phyloP scores from a whole-genome alignment of 495 filamentous ascomycete genomes.

The Hapsidospora chrysogenum region DNA sequence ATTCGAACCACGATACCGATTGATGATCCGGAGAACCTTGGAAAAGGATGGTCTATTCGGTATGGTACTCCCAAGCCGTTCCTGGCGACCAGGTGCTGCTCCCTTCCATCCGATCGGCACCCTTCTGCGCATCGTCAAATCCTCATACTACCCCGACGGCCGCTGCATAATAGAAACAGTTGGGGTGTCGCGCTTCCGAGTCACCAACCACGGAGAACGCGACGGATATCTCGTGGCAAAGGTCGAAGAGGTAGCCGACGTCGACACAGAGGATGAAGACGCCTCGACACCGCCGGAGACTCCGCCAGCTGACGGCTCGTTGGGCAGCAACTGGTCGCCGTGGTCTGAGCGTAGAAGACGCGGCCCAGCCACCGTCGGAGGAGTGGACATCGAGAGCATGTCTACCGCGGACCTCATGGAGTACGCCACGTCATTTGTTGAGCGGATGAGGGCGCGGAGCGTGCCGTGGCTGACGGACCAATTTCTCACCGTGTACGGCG shows the following conservation, averaged over 20 bases:
- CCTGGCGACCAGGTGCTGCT: conserved; percentile 4
- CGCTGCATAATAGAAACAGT: conserved; percentile 63
- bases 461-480: conserved; percentile 58
- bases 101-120: conserved; percentile 66
- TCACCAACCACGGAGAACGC: conserved; percentile 40
- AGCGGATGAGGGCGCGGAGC: conserved; percentile 42
- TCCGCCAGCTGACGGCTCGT: background rate
- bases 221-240: conserved; percentile 68
- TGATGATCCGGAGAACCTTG: conserved; percentile 71
- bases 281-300: conserved; percentile 49
- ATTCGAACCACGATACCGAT: conserved; percentile 79
- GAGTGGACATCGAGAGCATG: conserved; percentile 34
- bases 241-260: conserved; percentile 59
- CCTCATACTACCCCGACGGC: conserved; percentile 60
- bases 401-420: conserved; percentile 54
- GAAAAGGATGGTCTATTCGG: conserved; percentile 62
- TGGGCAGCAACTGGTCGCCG: background rate
- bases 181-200: conserved; percentile 58
- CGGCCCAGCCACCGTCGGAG: conserved; percentile 5
- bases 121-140: conserved; percentile 52
- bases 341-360: background rate
- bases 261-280: conserved; percentile 70
- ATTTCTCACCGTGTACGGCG: conserved; percentile 58
- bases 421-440: conserved; percentile 46
- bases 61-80: conserved; percentile 46